Base-by-base conservation (phyloP, 208 protist genomes). In the Trypanosoma rangeli region DNA sequence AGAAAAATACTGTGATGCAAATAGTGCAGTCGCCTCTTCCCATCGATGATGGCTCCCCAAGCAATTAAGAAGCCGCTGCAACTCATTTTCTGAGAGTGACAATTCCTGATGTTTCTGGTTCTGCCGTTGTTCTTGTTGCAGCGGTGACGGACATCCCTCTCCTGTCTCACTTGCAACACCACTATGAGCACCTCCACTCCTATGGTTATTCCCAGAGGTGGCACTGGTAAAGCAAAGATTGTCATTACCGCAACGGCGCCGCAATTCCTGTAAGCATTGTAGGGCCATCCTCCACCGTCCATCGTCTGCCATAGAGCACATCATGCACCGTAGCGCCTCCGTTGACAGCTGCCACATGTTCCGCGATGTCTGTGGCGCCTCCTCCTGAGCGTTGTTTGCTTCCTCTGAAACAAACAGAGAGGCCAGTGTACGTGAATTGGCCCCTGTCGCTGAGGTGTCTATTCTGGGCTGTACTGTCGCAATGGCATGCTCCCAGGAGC, bases 61-160 rank as follows among this genome's bases (percentile, higher is more conserved):
- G 10, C 68, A 28, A 67, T 95, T 92, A 13, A 93, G 73, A 24
- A 93, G 58, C 28, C 74, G 64, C 33, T 81, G 84, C 44, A 94
- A 61, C 37, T 94, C 86, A 52, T 64, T 64, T 56, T 74, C 31
- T 1, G 78, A 72, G 16, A 83, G 78, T 3, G 2, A 26, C 35
- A 37, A 53, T 29, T 22, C 24, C 13, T 60, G n/a, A n/a, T n/a
- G 44, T n/a, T 22, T 10, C 9, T 5, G 56, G 55, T 26, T 59
- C 18, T 53, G 49, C 9, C 9, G 49, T 28, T 50, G 12, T 18
- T 39, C 2, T 7, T 37, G 33, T 33, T 35, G 13, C 65, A 2
- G 22, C 56, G 58, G 44, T 9, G 24, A 0, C 49, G 13, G 58
- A 26, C 3, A 33, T 0, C 22, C 15, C 28, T 10, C 35, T 58